Conservation (phyloP, 768 basidiomycete genomes). For the Kondoa malvinella region DNA sequence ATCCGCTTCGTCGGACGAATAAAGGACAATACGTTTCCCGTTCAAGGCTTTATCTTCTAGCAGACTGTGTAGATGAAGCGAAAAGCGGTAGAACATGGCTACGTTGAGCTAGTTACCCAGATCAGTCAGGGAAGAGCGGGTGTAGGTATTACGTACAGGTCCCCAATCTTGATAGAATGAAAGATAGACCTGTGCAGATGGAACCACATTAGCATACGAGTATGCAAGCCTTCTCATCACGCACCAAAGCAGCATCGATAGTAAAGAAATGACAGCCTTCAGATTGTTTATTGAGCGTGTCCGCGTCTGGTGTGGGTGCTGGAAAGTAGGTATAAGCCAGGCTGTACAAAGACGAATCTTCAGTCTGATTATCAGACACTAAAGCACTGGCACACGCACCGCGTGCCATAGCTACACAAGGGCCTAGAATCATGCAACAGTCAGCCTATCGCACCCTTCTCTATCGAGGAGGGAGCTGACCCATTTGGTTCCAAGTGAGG, state of each 20-base stretch:
- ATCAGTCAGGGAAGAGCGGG: constrained; percentile 39
- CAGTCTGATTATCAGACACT: not conserved
- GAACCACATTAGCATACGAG: not conserved
- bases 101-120: constrained; percentile 20
- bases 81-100: constrained; percentile 38
- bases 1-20: constrained; percentile 68
- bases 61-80: constrained; percentile 76
- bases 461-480: not conserved
- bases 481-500: not conserved
- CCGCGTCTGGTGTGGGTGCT: not conserved
- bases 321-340: constrained; percentile 6
- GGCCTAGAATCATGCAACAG: not conserved
- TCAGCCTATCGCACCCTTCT: not conserved
- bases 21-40: constrained; percentile 54
- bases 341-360: not conserved
- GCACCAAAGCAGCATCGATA: constrained; percentile 59
- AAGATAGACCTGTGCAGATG: constrained; percentile 46
- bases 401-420: not conserved
- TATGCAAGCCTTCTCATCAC: too few species aligned
- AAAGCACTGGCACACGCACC: not conserved
- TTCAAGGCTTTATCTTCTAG: constrained; percentile 43
- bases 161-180: constrained; percentile 93
- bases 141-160: constrained; percentile 32
- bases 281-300: not conserved
- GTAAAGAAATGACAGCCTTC: constrained; percentile 67